Evolutionary conservation across 2,329 filamentous ascomycete species (phyloP), one percentile per base, ranked within the genome.

Genomic region (Penicillium sp.): DNA sequence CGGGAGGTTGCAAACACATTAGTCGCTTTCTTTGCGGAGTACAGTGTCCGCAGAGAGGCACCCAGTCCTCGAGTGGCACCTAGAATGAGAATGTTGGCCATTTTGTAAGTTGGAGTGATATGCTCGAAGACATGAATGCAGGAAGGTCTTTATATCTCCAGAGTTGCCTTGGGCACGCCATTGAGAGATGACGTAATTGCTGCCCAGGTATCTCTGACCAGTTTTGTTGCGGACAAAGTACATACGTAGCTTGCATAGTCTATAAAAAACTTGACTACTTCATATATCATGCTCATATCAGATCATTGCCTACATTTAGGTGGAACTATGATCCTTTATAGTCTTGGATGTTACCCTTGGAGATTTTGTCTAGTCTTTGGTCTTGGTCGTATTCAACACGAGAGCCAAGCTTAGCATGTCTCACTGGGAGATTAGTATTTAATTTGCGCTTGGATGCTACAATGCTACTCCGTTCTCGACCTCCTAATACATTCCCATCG

Each of bases 61-160:
- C 88, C 88, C 4, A 90, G 79, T 52, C 88, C 88, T 41, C 87
- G 81, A 1, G 87, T 90, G 3, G 85, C 87, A 47, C 87, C 87
- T 29, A 91, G 78, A 29, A 91, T 79, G 2, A 90, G 79, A 34
- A 87, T 75, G 36, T 77, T 75, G 46, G 55, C 64, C 50, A 49
- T 62, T 62, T 70, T 31, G 16, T 54, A 23, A 36, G 19, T n/a
- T 47, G 31, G 16, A 11, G 19, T 15, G 7, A 8, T 11, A 29
- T 50, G 9, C 13, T 46, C 0, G 39, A 13, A n/a, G 40, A 4
- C 13, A 46, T 36, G 10, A 15, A 40, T 36, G 9, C 15, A n/a
- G 25, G n/a, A 36, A 33, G 21, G 29, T 36, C n/a, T 51, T 33
- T 45, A 34, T 34, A 46, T 48, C 36, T 39, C 36, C n/a, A 39